Base-by-base conservation (phyloP, 371 early-diverging fungal species). In the Nematocida displodere region DNA sequence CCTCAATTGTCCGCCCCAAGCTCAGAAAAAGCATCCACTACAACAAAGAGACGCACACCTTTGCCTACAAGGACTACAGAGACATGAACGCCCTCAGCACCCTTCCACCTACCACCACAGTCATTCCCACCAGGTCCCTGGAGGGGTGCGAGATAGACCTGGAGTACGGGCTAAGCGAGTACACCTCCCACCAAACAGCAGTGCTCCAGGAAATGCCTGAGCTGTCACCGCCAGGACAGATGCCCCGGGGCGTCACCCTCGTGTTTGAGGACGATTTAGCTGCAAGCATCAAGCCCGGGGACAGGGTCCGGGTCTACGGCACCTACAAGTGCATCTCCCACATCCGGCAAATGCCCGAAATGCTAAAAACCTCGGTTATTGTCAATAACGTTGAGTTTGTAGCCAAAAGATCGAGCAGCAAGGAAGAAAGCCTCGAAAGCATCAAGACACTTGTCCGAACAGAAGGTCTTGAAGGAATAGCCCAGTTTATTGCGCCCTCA, bases 161-260 rank as follows among this genome's bases (percentile, higher is more conserved):
- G 1, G 95, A 97, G 82, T 97, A 89, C 82, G 98, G 98, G 22
- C 87, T 88, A 78, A 91, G 91, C 59, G 87, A 87, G 4, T 99
- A 95, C 83, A 85, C 90, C 15, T 94, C 97, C 84, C 91, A 91
- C 79, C 97, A 99, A 84, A 91, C 90, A 1, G 86, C 94, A 66
- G 90, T 88, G 62, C 86, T 97, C 46, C 98, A 99, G 85, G 99
- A 99, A 86, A 96, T 97, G 95, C 97, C 97, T 0, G 99, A 99
- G 84, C 88, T 93, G 40, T 90, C 97, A 1, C 96, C 95, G 20
- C 89, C 95, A 17, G 97, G 98, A 28, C 92, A 92, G 50, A 84
- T 99, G 62, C 97, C 97, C 42, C 88, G 97, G 8, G 91, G 93
- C 17, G 86, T 97, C 22, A 95, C 95, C 83, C 87, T 95, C n/a